phyloP scores from a whole-genome alignment of 192 early-diverging fungal genomes.

The Backusella tuberculispora region DNA sequence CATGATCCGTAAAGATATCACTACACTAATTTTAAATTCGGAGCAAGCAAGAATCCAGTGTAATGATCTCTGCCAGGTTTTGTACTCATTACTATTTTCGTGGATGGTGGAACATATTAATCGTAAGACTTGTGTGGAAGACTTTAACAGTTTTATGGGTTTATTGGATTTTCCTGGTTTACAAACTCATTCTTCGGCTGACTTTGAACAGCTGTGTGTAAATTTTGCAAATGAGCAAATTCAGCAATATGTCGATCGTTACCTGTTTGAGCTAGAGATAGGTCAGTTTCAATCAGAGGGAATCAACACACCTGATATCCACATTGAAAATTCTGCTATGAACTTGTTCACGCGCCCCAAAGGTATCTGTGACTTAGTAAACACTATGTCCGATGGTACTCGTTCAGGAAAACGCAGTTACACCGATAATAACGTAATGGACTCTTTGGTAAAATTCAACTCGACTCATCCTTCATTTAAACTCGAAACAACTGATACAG shows the following conservation, averaged over 20 bases:
- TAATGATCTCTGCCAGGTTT: conserved; percentile 74
- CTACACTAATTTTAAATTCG: conserved; percentile 84
- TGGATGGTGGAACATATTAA: conserved; percentile 94
- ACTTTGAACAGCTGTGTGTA: conserved; percentile 70
- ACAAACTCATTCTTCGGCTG: conserved; percentile 48
- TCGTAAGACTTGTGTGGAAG: conserved; percentile 68
- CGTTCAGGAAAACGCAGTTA: conserved; percentile 42
- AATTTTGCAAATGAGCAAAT: conserved; percentile 72
- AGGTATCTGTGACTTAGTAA: conserved; percentile 48
- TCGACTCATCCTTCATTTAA: conserved; percentile 45
- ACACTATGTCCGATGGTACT: conserved; percentile 42
- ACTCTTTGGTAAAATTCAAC: conserved; percentile 38
- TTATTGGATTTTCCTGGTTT: conserved; percentile 78
- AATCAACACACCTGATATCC: conserved; percentile 51
- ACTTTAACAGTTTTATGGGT: conserved; percentile 79
- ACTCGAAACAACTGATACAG: conserved; percentile 40
- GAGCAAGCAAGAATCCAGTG: conserved; percentile 78
- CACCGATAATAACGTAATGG: conserved; percentile 46
- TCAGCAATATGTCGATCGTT: conserved; percentile 55
- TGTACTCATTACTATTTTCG: conserved; percentile 86
- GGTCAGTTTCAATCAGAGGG: conserved; percentile 57
- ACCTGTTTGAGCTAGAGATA: conserved; percentile 53
- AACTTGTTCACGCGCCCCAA: conserved; percentile 60
- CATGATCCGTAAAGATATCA: conserved; percentile 85
- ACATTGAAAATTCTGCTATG: conserved; percentile 30